Base-by-base conservation (phyloP, 106 monocot species). In the Xerophyta viscosa region DNA sequence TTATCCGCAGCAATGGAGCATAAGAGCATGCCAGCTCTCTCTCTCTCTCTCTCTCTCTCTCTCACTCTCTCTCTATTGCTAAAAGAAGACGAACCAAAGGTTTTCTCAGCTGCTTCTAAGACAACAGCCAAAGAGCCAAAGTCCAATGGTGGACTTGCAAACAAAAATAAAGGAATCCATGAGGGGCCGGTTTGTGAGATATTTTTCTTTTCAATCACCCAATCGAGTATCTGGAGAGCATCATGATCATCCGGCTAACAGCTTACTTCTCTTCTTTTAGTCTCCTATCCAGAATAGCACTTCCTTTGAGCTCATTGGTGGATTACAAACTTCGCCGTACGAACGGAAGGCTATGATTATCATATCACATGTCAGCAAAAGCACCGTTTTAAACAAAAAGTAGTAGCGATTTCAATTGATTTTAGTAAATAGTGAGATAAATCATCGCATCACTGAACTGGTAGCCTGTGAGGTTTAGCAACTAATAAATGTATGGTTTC, bases 241-340 rank as follows among this genome's bases (percentile, higher is more conserved):
- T 17, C 43, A n/a, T n/a, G n/a, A n/a, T n/a, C n/a, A n/a, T n/a
- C n/a, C n/a, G n/a, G n/a, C n/a, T n/a, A n/a, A n/a, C n/a, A n/a
- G n/a, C n/a, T n/a, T n/a, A n/a, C n/a, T n/a, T n/a, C n/a, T n/a
- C n/a, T n/a, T n/a, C n/a, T n/a, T n/a, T n/a, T n/a, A n/a, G n/a
- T n/a, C n/a, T n/a, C 12, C 12, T 36, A 36, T 56, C 33, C 23
- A 37, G 20, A 20, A 21, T 21, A 56, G 33, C 20, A 3, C 11
- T 37, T 20, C 13, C 6, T 3, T 15, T 33, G 17, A 47, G 11
- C 18, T 61, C 61, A 48, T 31, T 37, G 11, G 31, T 31, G 48
- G 23, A 61, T 61, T 22, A 8, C 49, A 61, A 61, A 61, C 31
- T 61, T 49, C 24, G 61, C 48, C 12, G 61, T 24, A 25, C 43